phyloP scores from a whole-genome alignment of 83 land plant genomes.

The Picea abies region DNA sequence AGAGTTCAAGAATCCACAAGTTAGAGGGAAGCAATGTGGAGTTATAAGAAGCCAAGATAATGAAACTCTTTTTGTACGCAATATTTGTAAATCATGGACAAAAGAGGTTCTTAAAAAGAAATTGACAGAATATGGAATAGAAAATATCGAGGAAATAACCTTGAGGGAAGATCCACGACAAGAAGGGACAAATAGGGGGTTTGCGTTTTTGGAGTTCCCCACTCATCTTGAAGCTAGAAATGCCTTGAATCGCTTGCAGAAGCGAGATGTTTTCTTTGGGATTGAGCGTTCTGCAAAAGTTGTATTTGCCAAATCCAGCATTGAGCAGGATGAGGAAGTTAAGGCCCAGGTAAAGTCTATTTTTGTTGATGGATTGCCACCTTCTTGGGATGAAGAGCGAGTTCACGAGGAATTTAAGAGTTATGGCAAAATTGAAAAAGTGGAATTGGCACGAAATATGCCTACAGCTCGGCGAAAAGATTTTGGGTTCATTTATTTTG shows the following conservation, averaged over 20 bases:
- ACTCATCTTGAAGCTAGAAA: slow-evolving; percentile 53
- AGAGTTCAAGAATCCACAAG: no score
- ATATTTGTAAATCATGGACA: no score
- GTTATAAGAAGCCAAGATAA: no score
- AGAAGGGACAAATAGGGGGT: slow-evolving; percentile 56
- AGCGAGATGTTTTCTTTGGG: slow-evolving; percentile 46
- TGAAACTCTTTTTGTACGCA: no score
- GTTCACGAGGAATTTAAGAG: slow-evolving; percentile 34
- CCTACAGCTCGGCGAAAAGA: no score
- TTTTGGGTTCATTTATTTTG: no score
- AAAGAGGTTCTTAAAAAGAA: slow-evolving; percentile 27
- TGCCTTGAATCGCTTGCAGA: slow-evolving; percentile 49
- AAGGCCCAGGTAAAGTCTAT: slow-evolving; percentile 43
- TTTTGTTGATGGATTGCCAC: no score
- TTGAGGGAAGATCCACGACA: slow-evolving; percentile 52
- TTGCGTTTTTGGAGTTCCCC: no score
- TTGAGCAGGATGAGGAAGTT: slow-evolving; percentile 55
- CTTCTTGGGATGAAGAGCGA: no score
- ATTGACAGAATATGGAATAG: slow-evolving; percentile 32
- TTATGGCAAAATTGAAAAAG: no score
- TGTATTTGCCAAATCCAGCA: slow-evolving; percentile 52
- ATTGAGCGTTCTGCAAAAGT: slow-evolving; percentile 39
- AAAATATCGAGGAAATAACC: slow-evolving; percentile 50
- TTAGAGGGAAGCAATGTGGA: no score
- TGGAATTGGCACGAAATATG: no score